Evolutionary conservation across 805 yeast species (phyloP).

Genomic region (Wickerhamomyces queroliae): DNA sequence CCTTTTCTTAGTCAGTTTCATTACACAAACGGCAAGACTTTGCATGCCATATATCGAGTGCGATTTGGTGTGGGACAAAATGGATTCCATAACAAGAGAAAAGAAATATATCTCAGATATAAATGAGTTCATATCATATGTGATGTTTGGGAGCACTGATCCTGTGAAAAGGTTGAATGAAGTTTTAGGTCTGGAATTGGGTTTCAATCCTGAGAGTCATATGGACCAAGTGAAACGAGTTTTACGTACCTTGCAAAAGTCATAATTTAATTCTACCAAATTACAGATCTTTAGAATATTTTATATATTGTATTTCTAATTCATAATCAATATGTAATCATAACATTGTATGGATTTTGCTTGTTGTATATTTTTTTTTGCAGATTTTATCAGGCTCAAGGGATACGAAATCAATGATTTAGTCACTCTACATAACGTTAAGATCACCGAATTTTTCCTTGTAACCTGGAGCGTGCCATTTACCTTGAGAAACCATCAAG

Average conservation of each 20-base stretch:
- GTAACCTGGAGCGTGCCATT: slow-evolving; percentile 98
- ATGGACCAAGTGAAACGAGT: too few relatives aligned
- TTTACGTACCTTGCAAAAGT: neutral
- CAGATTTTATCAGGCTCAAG: neutral
- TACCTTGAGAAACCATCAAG: slow-evolving; percentile 93
- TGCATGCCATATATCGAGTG: too few relatives aligned
- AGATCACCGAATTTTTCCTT: slow-evolving; percentile 97
- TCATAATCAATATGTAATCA: slow-evolving; percentile 15
- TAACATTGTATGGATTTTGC: neutral
- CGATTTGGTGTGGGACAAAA: too few relatives aligned
- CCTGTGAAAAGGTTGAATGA: too few relatives aligned
- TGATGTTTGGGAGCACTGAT: too few relatives aligned
- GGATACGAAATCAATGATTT: neutral
- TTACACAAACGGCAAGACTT: too few relatives aligned
- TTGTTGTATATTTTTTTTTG: neutral
- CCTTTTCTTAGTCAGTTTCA: too few relatives aligned
- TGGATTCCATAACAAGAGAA: too few relatives aligned
- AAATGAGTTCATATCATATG: too few relatives aligned
- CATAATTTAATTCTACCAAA: neutral
- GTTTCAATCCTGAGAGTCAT: too few relatives aligned
- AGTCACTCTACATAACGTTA: slow-evolving; percentile 64
- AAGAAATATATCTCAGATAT: too few relatives aligned
- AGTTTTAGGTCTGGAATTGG: too few relatives aligned
- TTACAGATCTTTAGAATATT: neutral
- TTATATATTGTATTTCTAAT: neutral